Conservation (phyloP, 441 rosid genomes). For the Viola pubescens region DNA sequence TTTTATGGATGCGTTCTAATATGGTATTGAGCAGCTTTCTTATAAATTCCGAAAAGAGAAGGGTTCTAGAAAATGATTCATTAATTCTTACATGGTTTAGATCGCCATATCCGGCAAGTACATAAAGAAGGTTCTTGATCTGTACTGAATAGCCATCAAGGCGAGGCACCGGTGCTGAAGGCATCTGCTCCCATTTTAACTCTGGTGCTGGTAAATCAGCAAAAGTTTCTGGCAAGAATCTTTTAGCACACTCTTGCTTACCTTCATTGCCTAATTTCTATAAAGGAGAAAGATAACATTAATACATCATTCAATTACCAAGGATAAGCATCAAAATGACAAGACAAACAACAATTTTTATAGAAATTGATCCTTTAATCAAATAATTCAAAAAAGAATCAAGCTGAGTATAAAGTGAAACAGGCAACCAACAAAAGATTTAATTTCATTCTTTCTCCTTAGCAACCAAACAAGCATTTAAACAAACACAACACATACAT, state of each 20-base stretch:
- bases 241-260: constrained; percentile 16
- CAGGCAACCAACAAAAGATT: too few species aligned
- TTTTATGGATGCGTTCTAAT: background rate
- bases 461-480: too few species aligned
- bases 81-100: constrained; percentile 42
- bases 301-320: background rate
- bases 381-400: background rate
- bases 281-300: constrained; percentile 1
- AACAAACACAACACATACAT: background rate
- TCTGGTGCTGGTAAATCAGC: constrained; percentile 73
- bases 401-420: background rate
- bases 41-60: background rate
- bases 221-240: constrained; percentile 51
- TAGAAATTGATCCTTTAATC: background rate
- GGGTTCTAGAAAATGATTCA: background rate
- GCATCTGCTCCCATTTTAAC: constrained; percentile 68
- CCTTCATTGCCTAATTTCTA: constrained; percentile 24
- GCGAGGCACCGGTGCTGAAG: constrained; percentile 76
- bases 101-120: constrained; percentile 62
- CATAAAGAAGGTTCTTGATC: constrained; percentile 57
- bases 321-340: background rate
- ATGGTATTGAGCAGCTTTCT: background rate
- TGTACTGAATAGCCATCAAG: constrained; percentile 71
- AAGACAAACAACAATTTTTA: background rate
- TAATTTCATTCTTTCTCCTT: too few species aligned